phyloP scores from a whole-genome alignment of 2,329 filamentous ascomycete species.

The Pseudonectria foliicola region DNA sequence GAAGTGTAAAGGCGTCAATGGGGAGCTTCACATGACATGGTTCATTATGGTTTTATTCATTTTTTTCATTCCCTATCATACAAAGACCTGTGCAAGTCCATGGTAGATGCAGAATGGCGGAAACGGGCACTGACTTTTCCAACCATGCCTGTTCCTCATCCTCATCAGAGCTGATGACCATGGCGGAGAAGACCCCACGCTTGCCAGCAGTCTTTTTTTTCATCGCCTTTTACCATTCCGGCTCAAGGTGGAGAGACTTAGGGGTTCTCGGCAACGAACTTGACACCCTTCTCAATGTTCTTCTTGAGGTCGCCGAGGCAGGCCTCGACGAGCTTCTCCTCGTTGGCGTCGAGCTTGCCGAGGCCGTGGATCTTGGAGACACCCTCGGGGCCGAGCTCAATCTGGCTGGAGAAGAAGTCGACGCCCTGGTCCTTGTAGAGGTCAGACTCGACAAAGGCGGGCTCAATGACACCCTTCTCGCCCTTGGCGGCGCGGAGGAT shows the following conservation, averaged over 20 bases:
- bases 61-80: constrained; percentile 27
- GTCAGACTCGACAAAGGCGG: constrained; percentile 92
- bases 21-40: too few species aligned
- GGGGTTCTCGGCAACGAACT: constrained; percentile 53
- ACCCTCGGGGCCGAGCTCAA: constrained; percentile 94
- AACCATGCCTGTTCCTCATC: constrained; percentile 10
- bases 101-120: constrained; percentile 23
- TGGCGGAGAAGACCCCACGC: too few species aligned
- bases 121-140: constrained; percentile 17
- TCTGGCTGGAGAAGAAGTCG: constrained; percentile 92
- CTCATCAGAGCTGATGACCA: neutral
- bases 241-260: constrained; percentile 40
- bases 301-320: constrained; percentile 78
- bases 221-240: neutral
- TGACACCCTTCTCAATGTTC: constrained; percentile 89
- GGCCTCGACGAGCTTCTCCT: constrained; percentile 85
- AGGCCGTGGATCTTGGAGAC: constrained; percentile 88
- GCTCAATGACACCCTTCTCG: constrained; percentile 92
- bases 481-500: constrained; percentile 88
- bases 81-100: constrained; percentile 29
- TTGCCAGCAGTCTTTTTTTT: too few species aligned
- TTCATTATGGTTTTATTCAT: constrained; percentile 14
- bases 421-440: constrained; percentile 98
- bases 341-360: constrained; percentile 74
- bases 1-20: too few species aligned